Conservation (phyloP, 352 stramenopile species). For the Peronospora belbahrii region DNA sequence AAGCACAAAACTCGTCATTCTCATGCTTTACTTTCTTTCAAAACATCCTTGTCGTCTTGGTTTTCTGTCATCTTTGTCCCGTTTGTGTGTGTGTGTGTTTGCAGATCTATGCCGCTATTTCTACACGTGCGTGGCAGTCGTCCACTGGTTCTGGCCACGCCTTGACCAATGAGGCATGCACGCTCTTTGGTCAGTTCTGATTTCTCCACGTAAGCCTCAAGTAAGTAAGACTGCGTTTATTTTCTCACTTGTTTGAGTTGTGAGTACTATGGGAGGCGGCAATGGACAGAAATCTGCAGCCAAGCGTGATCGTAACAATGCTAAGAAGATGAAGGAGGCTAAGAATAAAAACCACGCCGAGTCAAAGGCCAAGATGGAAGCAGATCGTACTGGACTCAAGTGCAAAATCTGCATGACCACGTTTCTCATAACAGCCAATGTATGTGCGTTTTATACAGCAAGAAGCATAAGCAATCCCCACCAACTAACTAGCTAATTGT, state of each 20-base stretch:
- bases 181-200: conserved; percentile 15
- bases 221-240: no score
- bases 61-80: no score
- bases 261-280: conserved; percentile 59
- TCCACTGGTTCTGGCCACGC: conserved; percentile 7
- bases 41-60: no score
- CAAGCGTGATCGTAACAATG: conserved; percentile 78
- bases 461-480: no score
- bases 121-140: background rate
- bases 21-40: background rate
- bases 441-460: conserved; percentile 24
- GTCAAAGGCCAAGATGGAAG: conserved; percentile 77
- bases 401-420: conserved; percentile 87
- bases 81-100: no score
- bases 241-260: background rate
- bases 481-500: no score
- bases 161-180: background rate
- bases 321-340: conserved; percentile 80
- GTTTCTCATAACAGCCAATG: conserved; percentile 79
- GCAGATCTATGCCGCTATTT: conserved; percentile 19
- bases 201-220: conserved; percentile 14
- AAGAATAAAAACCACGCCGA: conserved; percentile 73
- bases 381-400: conserved; percentile 68
- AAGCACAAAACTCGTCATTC: no score
- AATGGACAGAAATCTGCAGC: conserved; percentile 78